These are phyloP conservation scores for Vitis rotundifolia DNA, from an alignment of 164 flowering plant species.

Conservation along the genomic window DNA sequence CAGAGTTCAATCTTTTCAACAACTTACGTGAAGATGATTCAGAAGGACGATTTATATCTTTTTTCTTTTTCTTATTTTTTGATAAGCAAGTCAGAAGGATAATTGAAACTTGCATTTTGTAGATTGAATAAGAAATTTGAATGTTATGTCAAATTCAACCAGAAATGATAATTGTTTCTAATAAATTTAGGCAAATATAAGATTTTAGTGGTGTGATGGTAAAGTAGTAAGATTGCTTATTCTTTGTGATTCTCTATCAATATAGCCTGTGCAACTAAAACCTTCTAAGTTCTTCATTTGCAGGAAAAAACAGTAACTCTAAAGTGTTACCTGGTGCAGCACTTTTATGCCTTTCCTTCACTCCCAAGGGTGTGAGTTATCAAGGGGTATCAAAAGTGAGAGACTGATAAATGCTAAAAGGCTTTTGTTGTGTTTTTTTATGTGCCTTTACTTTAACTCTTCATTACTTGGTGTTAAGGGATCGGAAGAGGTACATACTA, in stretches of 20 bases:
- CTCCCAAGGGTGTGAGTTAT: conserved; percentile 41
- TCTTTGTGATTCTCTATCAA: neutral
- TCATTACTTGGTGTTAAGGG: conserved; percentile 32
- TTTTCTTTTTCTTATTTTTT: no score
- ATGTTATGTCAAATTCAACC: neutral
- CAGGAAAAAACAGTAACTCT: conserved; percentile 38
- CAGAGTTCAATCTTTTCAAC: no score
- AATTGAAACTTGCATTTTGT: neutral
- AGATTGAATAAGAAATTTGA: neutral
- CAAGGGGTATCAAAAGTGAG: conserved; percentile 49
- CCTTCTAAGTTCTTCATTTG: conserved; percentile 2
- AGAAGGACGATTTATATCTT: no score
- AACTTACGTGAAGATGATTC: no score
- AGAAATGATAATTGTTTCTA: neutral
- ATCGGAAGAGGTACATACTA: conserved; percentile 37
- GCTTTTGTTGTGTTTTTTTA: conserved; percentile 2
- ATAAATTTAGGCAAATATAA: neutral
- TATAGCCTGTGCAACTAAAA: neutral
- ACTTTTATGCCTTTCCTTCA: conserved; percentile 56
- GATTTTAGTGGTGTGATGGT: neutral
- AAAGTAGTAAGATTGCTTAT: conserved; percentile 1
- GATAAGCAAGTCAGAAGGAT: neutral
- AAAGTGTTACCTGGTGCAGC: conserved; percentile 85
- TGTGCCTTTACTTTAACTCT: conserved; percentile 1
- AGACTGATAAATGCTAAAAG: conserved; percentile 2